These are phyloP conservation scores for Leishmania mexicana DNA, from an alignment of 208 protist species.

Conservation along the genomic window DNA sequence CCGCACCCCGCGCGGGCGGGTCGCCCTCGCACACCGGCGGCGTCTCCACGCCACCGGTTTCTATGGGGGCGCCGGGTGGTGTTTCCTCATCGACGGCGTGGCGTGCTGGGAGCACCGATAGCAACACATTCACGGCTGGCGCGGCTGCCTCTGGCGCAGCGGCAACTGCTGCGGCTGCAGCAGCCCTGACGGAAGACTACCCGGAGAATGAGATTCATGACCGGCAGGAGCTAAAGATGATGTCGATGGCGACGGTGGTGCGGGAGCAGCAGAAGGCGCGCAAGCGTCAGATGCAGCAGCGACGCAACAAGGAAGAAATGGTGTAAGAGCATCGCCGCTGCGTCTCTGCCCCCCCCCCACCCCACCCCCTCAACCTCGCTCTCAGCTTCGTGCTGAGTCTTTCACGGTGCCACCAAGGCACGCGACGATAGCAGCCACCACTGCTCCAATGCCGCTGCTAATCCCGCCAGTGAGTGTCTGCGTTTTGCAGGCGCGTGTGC, in stretches of 20 bases:
- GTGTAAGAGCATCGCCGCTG: slow-evolving; percentile 1
- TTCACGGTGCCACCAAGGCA: neutral
- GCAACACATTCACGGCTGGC: neutral
- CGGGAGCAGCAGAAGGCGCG: slow-evolving; percentile 88
- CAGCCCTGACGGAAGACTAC: slow-evolving; percentile 60
- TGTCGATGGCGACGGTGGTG: slow-evolving; percentile 87
- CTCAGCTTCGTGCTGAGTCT: neutral
- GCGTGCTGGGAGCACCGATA: neutral
- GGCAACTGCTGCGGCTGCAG: neutral
- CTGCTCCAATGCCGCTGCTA: neutral
- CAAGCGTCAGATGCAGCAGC: slow-evolving; percentile 57
- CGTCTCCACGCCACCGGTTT: neutral
- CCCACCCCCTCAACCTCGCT: neutral
- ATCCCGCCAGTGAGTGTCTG: neutral
- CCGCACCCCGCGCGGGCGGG: slow-evolving; percentile 12
- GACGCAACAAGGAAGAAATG: slow-evolving; percentile 49
- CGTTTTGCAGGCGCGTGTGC: neutral
- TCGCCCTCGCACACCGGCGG: slow-evolving; percentile 4
- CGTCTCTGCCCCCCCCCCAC: neutral
- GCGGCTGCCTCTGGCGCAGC: neutral
- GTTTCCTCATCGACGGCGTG: neutral
- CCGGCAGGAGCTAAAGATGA: slow-evolving; percentile 88
- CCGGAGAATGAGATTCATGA: slow-evolving; percentile 89
- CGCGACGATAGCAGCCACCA: neutral
- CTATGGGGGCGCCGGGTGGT: neutral